Evolutionary conservation across 2,329 filamentous ascomycete genomes (phyloP).

Genomic region (Tympanopsis confertula): DNA sequence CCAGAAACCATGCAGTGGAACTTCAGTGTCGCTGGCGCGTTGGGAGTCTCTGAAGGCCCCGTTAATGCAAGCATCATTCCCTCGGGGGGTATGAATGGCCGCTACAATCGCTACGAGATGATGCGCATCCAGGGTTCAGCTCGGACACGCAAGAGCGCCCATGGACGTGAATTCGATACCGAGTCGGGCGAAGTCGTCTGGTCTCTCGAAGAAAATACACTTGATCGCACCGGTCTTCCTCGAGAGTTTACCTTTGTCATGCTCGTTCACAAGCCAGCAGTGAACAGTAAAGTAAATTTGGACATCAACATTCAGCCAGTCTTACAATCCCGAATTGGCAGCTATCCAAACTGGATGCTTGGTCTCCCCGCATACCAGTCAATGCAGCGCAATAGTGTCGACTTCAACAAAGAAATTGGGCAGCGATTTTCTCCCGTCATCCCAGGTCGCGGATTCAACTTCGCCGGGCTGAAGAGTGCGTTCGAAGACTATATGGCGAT

Average conservation of each 20-base stretch:
- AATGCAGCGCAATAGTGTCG: not conserved
- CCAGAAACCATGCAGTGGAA: conserved; percentile 34
- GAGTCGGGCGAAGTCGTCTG: conserved; percentile 23
- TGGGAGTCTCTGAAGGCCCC: not conserved
- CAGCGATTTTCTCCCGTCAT: not conserved
- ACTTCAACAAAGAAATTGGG: not conserved
- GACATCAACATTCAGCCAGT: not conserved
- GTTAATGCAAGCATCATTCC: conserved; percentile 26
- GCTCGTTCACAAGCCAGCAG: conserved; percentile 16
- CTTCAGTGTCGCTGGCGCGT: conserved; percentile 27
- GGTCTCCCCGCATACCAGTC: not conserved
- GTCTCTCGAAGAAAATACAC: conserved; percentile 34
- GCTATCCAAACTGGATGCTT: not conserved
- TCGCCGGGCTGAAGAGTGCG: not conserved
- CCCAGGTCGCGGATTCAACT: conserved; percentile 1
- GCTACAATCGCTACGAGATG: conserved; percentile 33
- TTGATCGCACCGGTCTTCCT: conserved; percentile 33
- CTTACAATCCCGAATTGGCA: not conserved
- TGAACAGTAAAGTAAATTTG: not conserved
- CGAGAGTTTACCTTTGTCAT: conserved; percentile 38
- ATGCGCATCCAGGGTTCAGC: conserved; percentile 34
- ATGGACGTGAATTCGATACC: conserved; percentile 18
- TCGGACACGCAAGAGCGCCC: conserved; percentile 21
- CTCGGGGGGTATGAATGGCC: conserved; percentile 22
- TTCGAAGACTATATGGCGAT: not conserved